Base-by-base conservation (phyloP, 768 basidiomycete genomes). In the Tricholoma sp. region DNA sequence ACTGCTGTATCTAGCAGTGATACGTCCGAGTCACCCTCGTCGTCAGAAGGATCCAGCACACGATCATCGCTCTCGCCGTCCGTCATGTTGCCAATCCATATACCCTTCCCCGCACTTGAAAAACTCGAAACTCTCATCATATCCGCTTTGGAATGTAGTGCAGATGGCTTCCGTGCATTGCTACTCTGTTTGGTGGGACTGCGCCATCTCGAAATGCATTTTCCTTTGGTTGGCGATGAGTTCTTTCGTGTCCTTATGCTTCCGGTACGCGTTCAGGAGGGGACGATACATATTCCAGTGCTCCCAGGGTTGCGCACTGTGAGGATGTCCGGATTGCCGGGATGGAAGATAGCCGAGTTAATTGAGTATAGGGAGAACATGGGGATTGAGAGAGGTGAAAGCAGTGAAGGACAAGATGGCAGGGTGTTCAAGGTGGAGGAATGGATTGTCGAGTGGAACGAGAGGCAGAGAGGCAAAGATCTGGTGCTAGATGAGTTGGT, bases 151-250 rank as follows among this genome's bases (percentile, higher is more conserved):
- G 75, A 78, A 17, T 77, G 79, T 58, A 72, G 66, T 53, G 52
- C 63, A 15, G 57, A 59, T 10, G 70, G 65, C 51, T 76, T 75
- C 69, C 64, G 61, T 7, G 60, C 62, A 3, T 64, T 81, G 12
- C 59, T 82, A 18, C 65, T 63, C 39, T 66, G 70, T 10, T 55
- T 77, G 36, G 61, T 57, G 4, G 68, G 64, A 18, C 65, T 81
- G 15, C 67, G 69, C 48, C 58, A 65, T 11, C 68, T 81, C 29
- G 78, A 80, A 57, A 72, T 76, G 47, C 76, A 79, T 60, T 79
- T 80, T 57, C 58, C 63, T 32, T 68, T 68, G 51, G 67, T 78
- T 1, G 62, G 67, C 11, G 57, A 64, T 1, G 59, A 53, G 24
- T 37, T 41, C 17, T 10, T 52, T 6, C 18, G 34, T 8, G 50